A percentile compares a stretch with the other conserved stretches of the same genome.
Evolutionary conservation across 768 basidiomycete species (phyloP).

Genomic region (Panaeolus cyanescens): DNA sequence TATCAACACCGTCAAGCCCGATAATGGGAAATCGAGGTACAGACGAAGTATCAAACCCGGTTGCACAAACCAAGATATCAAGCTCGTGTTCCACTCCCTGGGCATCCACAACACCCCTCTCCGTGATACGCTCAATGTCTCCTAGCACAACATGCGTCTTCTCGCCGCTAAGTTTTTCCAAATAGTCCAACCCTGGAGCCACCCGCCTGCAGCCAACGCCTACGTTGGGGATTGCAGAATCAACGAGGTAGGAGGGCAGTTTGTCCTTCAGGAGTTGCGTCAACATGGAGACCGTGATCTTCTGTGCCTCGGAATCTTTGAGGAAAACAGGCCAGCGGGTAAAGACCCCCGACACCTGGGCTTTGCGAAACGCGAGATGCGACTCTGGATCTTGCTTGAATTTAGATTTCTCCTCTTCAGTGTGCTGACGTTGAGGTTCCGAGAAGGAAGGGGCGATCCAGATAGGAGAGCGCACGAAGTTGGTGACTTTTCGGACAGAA

Average conservation of each 20-base stretch:
- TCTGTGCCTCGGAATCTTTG: not conserved
- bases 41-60: constrained; percentile 28
- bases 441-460: not conserved
- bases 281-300: not conserved
- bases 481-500: not conserved
- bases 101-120: constrained; percentile 37
- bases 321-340: not conserved
- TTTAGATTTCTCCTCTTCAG: not conserved
- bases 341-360: not conserved
- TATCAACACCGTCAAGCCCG: constrained; percentile 29
- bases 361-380: not conserved
- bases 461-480: not conserved
- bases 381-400: not conserved
- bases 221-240: not conserved
- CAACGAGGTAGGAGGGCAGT: not conserved
- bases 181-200: constrained; percentile 49
- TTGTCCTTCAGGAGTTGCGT: not conserved
- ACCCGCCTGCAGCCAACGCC: constrained; percentile 54
- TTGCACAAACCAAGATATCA: constrained; percentile 42
- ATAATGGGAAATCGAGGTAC: not conserved
- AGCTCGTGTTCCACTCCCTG: constrained; percentile 32
- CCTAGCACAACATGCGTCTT: constrained; percentile 49
- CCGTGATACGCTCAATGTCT: constrained; percentile 37
- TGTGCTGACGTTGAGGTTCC: not conserved
- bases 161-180: constrained; percentile 41